Base-by-base conservation (phyloP, 768 basidiomycete genomes). In the Galerina sulciceps region DNA sequence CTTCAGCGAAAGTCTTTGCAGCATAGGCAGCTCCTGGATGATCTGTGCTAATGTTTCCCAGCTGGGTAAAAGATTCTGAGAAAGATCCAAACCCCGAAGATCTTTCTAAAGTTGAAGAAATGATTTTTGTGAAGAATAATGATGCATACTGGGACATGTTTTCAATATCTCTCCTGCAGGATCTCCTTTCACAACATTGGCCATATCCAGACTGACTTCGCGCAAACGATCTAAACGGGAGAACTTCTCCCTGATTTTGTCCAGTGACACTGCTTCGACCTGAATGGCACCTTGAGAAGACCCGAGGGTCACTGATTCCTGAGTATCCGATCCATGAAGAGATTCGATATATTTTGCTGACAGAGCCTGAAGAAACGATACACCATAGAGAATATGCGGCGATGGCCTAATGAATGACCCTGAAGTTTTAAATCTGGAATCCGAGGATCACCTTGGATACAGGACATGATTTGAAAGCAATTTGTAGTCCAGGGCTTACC, bases 351-450 rank as follows among this genome's bases (percentile, higher is more conserved):
- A 99, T 73, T 95, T 94, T 38, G 84, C 75, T 34, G 75, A 72
- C 64, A 98, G 76, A 6, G 94, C 94, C 11, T 84, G 70, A 22
- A 93, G 75, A 73, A 98, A 96, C 1, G 91, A 81, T 47, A 72
- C 75, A 6, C 92, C 93, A 62, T 84, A 86, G 46, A 68, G 76
- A 50, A 90, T 74, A 53, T 78, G 75, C 14, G 85, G 66, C n/a
- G 84, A 83, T 17, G 85, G 86, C 1, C 93, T 85, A 59, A 96
- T 85, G 71, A 96, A 96, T 8, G 91, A 94, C 4, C 89, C 94
- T 55, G 92, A 69, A 45, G 81, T 80, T 14, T 77, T 78, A 26
- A 82, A 71, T 44, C 92, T 93, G 68, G 35, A 55, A 62, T 53
- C 57, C 50, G 67, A 60, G 51, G 57, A 60, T 60, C 44, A 60